Conservation (phyloP, 2,329 filamentous ascomycete genomes). For the Cladosporium velox region DNA sequence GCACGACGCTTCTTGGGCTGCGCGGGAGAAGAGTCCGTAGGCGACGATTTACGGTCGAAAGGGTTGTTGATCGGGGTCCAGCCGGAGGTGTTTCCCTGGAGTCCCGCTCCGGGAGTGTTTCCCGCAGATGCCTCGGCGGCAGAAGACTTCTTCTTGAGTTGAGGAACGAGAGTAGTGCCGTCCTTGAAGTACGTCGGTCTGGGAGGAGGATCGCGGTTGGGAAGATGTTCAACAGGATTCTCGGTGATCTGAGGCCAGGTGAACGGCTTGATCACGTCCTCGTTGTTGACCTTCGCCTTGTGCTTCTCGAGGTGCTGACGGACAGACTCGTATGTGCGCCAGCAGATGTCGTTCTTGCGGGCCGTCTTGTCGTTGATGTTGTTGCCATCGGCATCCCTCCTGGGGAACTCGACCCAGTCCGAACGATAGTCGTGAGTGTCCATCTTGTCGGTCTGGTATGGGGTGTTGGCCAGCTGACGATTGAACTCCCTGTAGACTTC, state of each 20-base stretch:
- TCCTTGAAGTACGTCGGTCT: neutral
- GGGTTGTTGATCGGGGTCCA: neutral
- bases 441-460: neutral
- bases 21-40: neutral
- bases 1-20: neutral
- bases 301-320: constrained; percentile 8
- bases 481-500: constrained; percentile 5
- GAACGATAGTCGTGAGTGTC: neutral
- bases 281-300: neutral
- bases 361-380: neutral
- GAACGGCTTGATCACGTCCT: neutral
- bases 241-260: neutral
- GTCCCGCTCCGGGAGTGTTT: neutral
- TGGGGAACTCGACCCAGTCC: neutral
- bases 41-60: neutral
- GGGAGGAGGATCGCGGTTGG: neutral
- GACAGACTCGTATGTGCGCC: constrained; percentile 5
- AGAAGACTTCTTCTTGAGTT: neutral
- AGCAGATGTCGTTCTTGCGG: constrained; percentile 1
- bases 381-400: neutral
- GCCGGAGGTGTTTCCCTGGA: neutral
- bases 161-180: neutral
- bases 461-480: neutral
- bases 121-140: neutral
- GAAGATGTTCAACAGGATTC: neutral